phyloP scores from a whole-genome alignment of 2,329 filamentous ascomycete genomes.

The Chrysosphaeria jannelii region DNA sequence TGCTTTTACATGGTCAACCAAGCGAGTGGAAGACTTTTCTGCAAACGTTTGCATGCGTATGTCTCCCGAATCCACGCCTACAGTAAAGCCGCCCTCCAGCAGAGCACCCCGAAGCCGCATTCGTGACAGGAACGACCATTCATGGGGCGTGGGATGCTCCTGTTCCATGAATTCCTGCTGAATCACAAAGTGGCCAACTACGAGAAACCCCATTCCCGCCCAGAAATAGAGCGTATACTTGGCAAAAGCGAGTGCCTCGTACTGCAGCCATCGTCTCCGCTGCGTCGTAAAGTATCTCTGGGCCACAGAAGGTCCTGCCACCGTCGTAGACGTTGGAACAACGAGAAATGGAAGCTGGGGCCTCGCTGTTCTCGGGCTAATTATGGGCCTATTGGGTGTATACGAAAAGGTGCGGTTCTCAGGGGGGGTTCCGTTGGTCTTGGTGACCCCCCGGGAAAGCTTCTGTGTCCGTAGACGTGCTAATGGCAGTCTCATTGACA shows the following conservation, averaged over 20 bases:
- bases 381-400: too few relatives aligned
- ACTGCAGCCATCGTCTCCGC: slow-evolving; percentile 35
- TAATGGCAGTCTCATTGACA: too few relatives aligned
- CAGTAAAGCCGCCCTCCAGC: slow-evolving; percentile 21
- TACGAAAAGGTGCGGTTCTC: slow-evolving; percentile 2
- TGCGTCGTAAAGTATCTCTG: slow-evolving; percentile 56
- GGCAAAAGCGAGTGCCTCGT: slow-evolving; percentile 37
- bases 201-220: slow-evolving; percentile 26
- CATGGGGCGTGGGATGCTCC: slow-evolving; percentile 48
- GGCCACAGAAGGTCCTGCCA: slow-evolving; percentile 6
- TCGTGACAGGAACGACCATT: slow-evolving; percentile 48
- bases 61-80: slow-evolving; percentile 5
- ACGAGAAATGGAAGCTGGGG: slow-evolving; percentile 22
- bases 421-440: too few relatives aligned
- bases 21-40: slow-evolving; percentile 8
- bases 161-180: slow-evolving; percentile 49
- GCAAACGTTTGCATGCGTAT: neutral
- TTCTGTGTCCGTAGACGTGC: too few relatives aligned
- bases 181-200: slow-evolving; percentile 31
- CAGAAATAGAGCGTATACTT: slow-evolving; percentile 39
- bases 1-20: slow-evolving; percentile 37
- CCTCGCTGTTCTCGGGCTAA: slow-evolving; percentile 7
- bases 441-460: too few relatives aligned
- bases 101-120: slow-evolving; percentile 34
- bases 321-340: slow-evolving; percentile 7